A percentile compares a stretch with the other conserved stretches of the same genome.
Evolutionary conservation across 176 grass and related monocot species (phyloP).

Genomic region (Musa troglodytarum): DNA sequence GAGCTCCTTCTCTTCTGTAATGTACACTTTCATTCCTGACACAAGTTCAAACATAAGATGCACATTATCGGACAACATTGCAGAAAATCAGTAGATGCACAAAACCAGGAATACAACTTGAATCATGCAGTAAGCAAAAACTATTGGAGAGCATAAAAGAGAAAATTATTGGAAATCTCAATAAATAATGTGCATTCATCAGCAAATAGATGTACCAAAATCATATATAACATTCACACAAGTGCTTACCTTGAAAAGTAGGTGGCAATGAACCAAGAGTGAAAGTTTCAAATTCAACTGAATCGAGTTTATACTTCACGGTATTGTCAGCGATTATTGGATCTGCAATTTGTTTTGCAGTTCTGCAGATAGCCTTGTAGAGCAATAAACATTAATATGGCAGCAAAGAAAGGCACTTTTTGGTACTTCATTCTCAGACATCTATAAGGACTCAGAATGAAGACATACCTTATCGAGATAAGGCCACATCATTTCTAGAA

Average conservation of each 20-base stretch:
- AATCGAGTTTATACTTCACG: slow-evolving; percentile 79
- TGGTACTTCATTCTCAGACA: not conserved
- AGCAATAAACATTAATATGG: slow-evolving; percentile 19
- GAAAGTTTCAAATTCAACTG: slow-evolving; percentile 84
- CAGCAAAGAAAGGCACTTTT: slow-evolving; percentile 3
- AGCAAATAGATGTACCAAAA: slow-evolving; percentile 5
- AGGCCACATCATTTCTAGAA: slow-evolving; percentile 84
- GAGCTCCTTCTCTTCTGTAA: slow-evolving; percentile 92
- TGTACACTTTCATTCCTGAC: slow-evolving; percentile 90
- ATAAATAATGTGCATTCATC: not conserved
- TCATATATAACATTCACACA: not conserved
- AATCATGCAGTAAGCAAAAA: too few species aligned
- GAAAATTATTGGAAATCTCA: too few species aligned
- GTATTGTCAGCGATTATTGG: slow-evolving; percentile 89
- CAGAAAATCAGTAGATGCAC: slow-evolving; percentile 5
- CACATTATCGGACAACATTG: not conserved
- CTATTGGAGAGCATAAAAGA: too few species aligned
- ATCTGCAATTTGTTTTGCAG: slow-evolving; percentile 58
- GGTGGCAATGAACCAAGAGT: slow-evolving; percentile 81
- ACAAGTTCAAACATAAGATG: not conserved
- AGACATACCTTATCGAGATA: slow-evolving; percentile 71
- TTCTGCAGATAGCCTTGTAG: slow-evolving; percentile 83
- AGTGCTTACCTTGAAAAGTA: slow-evolving; percentile 74
- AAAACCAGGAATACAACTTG: not conserved
- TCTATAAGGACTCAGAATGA: not conserved